Base-by-base conservation (phyloP, 768 basidiomycete species). In the Boletus rubescentipes region DNA sequence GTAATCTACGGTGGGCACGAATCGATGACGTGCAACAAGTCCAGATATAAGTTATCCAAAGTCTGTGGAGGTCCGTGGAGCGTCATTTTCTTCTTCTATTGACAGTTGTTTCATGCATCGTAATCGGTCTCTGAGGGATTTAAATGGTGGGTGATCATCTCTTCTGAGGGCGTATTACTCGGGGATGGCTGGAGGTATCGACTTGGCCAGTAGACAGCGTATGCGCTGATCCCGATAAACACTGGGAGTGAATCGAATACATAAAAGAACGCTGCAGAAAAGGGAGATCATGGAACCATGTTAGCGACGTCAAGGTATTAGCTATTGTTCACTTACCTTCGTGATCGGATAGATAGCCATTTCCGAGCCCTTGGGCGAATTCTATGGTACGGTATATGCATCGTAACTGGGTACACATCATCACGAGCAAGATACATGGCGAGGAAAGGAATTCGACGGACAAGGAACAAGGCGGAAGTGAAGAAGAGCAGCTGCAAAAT, bases 381-480 rank as follows among this genome's bases (percentile, higher is more conserved):
- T 69, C 68, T 3, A 62, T 47, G 20, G 66, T 61, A 12, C 70
- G 72, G 48, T 72, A 72, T 21, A 67, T 40, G 35, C 64, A 64
- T 18, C 70, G 68, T 20, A 71, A 5, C 51, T 52, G 16, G 18
- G 8, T 6, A 4, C 15, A 26, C 0, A 3, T 5, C 15, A 4
- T 18, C 23, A 9, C 26, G 14, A 23, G 20, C 15, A 15, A 32
- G 43, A 45, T 14, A 14, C n/a, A 11, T 32, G 43, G 5, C 6
- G 11, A 30, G 29, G 29, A 2, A 21, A 41, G 16, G 5, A 18
- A 32, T 35, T 11, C 1, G 15, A 58, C 67, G 18, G 2, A 72
- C 72, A 9, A 72, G 45, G 46, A 70, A 65, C 11, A 57, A 57
- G 2, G 53, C 37, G 0, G 70, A 72, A 0, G 48, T 62, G 38